These are phyloP conservation scores for Suhomyces kilbournensis DNA, from an alignment of 805 yeast species.

Conservation along the genomic window DNA sequence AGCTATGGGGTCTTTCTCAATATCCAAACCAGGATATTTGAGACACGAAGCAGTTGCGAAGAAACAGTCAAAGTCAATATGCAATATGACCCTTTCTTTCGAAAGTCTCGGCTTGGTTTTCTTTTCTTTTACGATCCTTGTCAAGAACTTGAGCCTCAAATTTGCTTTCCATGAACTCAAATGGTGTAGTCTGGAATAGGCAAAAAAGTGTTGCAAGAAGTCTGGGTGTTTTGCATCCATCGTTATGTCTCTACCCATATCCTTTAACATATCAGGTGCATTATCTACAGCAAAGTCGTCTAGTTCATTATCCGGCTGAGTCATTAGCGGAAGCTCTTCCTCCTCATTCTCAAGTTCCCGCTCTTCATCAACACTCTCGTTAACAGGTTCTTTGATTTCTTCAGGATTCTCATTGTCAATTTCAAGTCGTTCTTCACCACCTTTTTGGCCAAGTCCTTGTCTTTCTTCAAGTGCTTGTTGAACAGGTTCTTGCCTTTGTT, in stretches of 20 bases:
- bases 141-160: slow-evolving; percentile 58
- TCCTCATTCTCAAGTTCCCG: slow-evolving; percentile 12
- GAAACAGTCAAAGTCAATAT: slow-evolving; percentile 91
- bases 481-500: not conserved
- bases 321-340: slow-evolving; percentile 7
- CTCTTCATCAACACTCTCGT: slow-evolving; percentile 44
- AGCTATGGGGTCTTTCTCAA: slow-evolving; percentile 51
- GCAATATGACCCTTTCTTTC: slow-evolving; percentile 48
- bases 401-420: slow-evolving; percentile 4
- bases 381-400: not conserved
- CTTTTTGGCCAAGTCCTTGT: slow-evolving; percentile 11
- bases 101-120: not conserved
- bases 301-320: slow-evolving; percentile 11
- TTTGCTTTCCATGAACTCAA: slow-evolving; percentile 83
- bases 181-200: slow-evolving; percentile 83
- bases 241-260: slow-evolving; percentile 1
- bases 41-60: slow-evolving; percentile 83
- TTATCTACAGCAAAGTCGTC: slow-evolving; percentile 4
- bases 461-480: slow-evolving; percentile 44
- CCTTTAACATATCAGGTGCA: not conserved
- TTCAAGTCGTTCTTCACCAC: slow-evolving; percentile 17
- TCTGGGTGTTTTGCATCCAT: slow-evolving; percentile 74
- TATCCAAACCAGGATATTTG: slow-evolving; percentile 51
- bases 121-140: slow-evolving; percentile 36
- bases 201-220: slow-evolving; percentile 68